phyloP scores from a whole-genome alignment of 345 rosid genomes.

The Eucalyptus dawsonii region DNA sequence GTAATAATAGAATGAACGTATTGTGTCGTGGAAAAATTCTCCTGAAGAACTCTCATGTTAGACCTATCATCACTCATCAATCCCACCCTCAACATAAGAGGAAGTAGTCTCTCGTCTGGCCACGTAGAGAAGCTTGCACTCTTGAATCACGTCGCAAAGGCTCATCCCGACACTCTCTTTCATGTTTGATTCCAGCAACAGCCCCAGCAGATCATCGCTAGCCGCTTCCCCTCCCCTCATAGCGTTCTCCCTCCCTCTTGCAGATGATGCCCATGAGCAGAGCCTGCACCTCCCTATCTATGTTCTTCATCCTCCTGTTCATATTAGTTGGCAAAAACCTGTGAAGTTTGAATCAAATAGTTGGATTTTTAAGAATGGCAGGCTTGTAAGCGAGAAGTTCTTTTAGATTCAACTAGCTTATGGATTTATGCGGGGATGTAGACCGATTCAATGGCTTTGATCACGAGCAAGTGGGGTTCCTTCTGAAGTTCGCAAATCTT shows the following conservation, averaged over 20 bases:
- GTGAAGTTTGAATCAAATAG: not conserved
- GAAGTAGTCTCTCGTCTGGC: slow-evolving; percentile 49
- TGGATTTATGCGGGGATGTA: not conserved
- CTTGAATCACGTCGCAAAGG: no score
- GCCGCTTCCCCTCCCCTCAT: slow-evolving; percentile 5
- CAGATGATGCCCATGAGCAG: slow-evolving; percentile 8
- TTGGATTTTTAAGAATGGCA: not conserved
- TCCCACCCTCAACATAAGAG: not conserved
- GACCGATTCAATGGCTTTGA: not conserved
- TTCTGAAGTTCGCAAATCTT: slow-evolving; percentile 17
- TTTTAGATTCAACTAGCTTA: not conserved
- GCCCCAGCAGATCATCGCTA: no score
- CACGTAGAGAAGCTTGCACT: no score
- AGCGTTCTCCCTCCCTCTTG: slow-evolving; percentile 4
- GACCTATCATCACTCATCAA: no score
- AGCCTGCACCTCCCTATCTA: slow-evolving; percentile 3
- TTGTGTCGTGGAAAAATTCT: no score
- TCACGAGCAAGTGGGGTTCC: not conserved
- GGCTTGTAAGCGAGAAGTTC: not conserved
- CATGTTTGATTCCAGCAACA: no score
- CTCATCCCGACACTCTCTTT: no score
- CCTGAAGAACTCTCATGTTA: no score
- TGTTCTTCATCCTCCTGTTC: slow-evolving; percentile 11
- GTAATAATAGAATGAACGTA: no score
- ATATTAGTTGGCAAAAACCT: slow-evolving; percentile 9